These are phyloP conservation scores for Zymoseptoria tritici DNA, from an alignment of 2,329 filamentous ascomycete species.

Conservation along the genomic window DNA sequence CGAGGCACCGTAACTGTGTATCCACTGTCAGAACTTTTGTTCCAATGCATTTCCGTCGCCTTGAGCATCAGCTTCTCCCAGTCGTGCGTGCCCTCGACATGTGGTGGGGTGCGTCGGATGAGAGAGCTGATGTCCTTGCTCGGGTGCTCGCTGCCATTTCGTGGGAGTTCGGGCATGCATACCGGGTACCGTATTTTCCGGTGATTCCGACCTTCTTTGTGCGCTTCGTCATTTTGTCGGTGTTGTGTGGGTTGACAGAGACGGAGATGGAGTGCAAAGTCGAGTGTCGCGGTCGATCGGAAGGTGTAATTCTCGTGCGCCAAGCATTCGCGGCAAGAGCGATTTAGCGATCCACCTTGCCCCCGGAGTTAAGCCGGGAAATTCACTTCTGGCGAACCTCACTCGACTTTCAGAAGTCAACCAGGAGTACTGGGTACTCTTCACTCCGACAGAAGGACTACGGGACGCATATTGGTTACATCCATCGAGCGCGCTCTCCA, in stretches of 20 bases:
- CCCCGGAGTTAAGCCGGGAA: too few species aligned
- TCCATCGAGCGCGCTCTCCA: neutral
- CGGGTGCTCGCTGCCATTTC: neutral
- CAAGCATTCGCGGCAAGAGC: too few species aligned
- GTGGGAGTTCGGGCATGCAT: conserved; percentile 35
- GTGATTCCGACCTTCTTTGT: conserved; percentile 99
- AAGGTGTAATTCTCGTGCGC: too few species aligned
- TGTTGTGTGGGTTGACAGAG: conserved; percentile 16
- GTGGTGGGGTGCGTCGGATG: neutral
- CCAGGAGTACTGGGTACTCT: too few species aligned
- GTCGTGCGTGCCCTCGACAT: neutral
- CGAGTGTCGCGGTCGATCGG: too few species aligned
- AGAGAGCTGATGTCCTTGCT: neutral
- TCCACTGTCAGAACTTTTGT: conserved; percentile 9
- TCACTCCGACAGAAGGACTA: neutral
- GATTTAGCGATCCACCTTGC: too few species aligned
- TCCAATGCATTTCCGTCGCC: neutral
- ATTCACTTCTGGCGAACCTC: too few species aligned
- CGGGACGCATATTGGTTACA: neutral
- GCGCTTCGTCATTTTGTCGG: conserved; percentile 79
- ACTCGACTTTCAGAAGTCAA: too few species aligned
- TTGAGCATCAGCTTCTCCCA: neutral
- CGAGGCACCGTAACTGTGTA: conserved; percentile 85
- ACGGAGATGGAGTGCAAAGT: neutral
- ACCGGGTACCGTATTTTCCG: conserved; percentile 97